Base-by-base conservation (phyloP, 805 yeast species). In the Brettanomyces sp. region DNA sequence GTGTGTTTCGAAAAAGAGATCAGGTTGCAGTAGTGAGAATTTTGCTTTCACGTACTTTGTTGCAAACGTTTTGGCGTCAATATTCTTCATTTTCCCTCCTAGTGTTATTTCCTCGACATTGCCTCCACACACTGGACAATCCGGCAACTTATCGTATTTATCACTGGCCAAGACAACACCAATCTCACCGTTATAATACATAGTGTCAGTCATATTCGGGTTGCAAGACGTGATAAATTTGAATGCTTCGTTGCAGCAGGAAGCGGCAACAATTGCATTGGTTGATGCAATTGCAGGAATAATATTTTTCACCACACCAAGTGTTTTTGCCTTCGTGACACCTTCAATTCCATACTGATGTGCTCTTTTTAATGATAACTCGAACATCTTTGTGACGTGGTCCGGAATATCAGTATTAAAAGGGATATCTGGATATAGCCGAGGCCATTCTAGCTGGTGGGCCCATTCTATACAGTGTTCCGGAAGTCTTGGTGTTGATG, bases 401-500 rank as follows among this genome's bases (percentile, higher is more conserved):
- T 73, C 77, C 0, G 80, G 77, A 40, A 70, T 59, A 61, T 90
- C 97, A 44, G 82, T 73, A 58, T 89, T 89, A 46, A 85, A 75
- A 45, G 66, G 67, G 30, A 56, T 62, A 35, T 64, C 70, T 8
- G 74, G 71, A 47, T 73, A 73, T 3, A 53, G 51, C 42, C 69
- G 63, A 1, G 81, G 82, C 95, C 96, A 87, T 53, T 78, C 81
- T 3, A 86, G 67, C 32, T 80, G 82, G 48, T 79, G 77, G 1
- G 91, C 89, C 84, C 93, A 91, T 60, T 90, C 96, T 8, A 91
- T 81, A 56, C 97, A 89, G 63, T 91, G 98, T 55, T 90, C 96
- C 0, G 96, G 93, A 7, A 88, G 64, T 49, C 98, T 66, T n/a
- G 98, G 98, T 7, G 93, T 88, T 48, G 89, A 85, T 2, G 96